Evolutionary conservation across 768 basidiomycete genomes (phyloP).

Genomic region (Termitomyces heimii): DNA sequence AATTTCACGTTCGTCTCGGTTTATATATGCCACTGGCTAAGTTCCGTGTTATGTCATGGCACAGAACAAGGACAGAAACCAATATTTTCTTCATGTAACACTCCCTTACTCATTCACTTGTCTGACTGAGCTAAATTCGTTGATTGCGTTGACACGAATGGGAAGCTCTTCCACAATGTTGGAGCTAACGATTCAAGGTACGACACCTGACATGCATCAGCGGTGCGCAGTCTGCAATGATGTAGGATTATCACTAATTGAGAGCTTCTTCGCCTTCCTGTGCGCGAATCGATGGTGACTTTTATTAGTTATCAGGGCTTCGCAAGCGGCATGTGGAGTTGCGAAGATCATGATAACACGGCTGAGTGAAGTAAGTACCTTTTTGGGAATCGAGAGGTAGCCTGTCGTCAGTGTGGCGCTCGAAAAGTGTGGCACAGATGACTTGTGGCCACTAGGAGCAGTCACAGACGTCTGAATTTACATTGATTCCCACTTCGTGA

Average conservation of each 20-base stretch:
- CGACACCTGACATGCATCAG: background rate
- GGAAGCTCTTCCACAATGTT: background rate
- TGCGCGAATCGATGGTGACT: background rate
- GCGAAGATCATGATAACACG: background rate
- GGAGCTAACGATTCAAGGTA: background rate
- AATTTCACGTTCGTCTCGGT: background rate
- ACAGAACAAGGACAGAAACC: background rate
- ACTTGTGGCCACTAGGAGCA: background rate
- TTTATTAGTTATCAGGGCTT: background rate
- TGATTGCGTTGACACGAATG: background rate
- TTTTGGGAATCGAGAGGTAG: background rate
- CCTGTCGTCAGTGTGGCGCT: background rate
- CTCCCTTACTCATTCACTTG: background rate
- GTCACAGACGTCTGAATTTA: background rate
- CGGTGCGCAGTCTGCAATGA: background rate
- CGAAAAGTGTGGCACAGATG: background rate
- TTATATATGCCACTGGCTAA: background rate
- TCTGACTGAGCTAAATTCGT: background rate
- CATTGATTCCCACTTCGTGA: background rate
- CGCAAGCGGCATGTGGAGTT: background rate
- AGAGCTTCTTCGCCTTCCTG: background rate
- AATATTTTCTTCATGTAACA: background rate
- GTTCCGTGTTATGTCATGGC: background rate
- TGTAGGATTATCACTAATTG: background rate
- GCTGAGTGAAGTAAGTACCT: background rate